Base-by-base conservation (phyloP, 805 yeast species). In the Monosporozyma solicola region DNA sequence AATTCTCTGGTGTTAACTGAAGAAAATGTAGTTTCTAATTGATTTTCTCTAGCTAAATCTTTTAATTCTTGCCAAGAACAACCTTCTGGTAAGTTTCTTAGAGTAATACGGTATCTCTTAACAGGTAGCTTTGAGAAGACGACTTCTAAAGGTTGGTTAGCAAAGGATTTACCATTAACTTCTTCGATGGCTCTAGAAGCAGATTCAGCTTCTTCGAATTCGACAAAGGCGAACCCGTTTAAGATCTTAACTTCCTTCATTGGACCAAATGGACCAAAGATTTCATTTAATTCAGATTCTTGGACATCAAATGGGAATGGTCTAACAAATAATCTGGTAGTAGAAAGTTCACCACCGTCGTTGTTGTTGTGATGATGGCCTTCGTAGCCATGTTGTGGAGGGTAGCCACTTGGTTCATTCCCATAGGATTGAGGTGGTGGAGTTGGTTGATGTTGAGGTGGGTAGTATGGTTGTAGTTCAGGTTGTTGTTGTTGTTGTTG, bases 171-270 rank as follows among this genome's bases (percentile, higher is more conserved):
- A 57, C 90, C 94, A 65, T 88, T 79, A 66, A 85, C 82, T 62
- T 82, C 81, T 49, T 79, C 84, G 61, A 92, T 76, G n/a, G 95
- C 96, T 65, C 74, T 72, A 62, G 77, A 70, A 57, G 92, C 96
- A 53, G 79, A 75, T 49, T 83, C 94, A 54, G 83, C 77, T 54
- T 76, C 79, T 67, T 82, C 89, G 63, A 82, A 94, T 68, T 91
- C 95, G 55, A 92, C 86, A 68, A 88, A 91, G 27, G 95, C 97
- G 65, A 83, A 87, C 45, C 96, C 96, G 62, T 85, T 84, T 77
- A 84, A 76, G 60, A 85, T 71, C 66, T 82, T 82, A 51, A 84
- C 80, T 64, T 84, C 89, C 56, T 76, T 74, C 61, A 86, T 72
- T 49, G 85, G 79, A 60, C 92, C 95, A 55, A 76, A 77, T 53